Percentiles rank a stretch among this genome's conserved stretches.
Conservation (phyloP, 148 eudicot species). For the Cornus kousa region DNA sequence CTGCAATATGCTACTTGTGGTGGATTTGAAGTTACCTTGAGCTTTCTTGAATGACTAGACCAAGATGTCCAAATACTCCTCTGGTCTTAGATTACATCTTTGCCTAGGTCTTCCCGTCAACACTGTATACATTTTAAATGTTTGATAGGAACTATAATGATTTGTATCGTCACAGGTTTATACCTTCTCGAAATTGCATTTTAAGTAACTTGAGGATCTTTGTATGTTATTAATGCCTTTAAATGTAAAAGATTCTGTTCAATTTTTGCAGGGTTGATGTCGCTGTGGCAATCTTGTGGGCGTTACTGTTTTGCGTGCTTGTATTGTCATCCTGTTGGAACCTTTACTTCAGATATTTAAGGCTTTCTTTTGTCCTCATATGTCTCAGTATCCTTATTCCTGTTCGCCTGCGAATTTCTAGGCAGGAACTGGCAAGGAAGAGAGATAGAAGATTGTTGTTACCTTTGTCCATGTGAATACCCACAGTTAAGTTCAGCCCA, state of each 20-base stretch:
- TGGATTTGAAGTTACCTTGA: background rate
- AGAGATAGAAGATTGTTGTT: conserved; percentile 38
- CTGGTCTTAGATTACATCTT: background rate
- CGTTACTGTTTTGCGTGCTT: conserved; percentile 31
- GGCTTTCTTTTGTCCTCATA: conserved; percentile 35
- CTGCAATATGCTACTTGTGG: background rate
- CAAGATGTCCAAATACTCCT: background rate
- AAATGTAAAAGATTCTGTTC: background rate
- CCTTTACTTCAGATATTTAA: conserved; percentile 37
- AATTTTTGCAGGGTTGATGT: conserved; percentile 37
- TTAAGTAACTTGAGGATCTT: background rate
- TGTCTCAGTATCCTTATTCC: conserved; percentile 37
- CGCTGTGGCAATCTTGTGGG: conserved; percentile 28
- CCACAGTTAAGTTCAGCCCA: background rate
- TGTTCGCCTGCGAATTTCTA: conserved; percentile 30
- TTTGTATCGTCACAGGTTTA: background rate
- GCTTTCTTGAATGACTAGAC: background rate
- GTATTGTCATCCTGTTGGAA: conserved; percentile 31
- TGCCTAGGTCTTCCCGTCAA: background rate
- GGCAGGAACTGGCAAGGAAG: conserved; percentile 39
- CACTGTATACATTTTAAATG: background rate
- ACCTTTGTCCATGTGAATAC: conserved; percentile 47
- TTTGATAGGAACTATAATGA: background rate
- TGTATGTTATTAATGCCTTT: background rate
- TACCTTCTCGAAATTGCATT: background rate